A percentile compares a stretch with the other conserved stretches of the same genome.
Evolutionary conservation across 305 asterid species (phyloP).

Genomic region (Fraxinus paxiana): DNA sequence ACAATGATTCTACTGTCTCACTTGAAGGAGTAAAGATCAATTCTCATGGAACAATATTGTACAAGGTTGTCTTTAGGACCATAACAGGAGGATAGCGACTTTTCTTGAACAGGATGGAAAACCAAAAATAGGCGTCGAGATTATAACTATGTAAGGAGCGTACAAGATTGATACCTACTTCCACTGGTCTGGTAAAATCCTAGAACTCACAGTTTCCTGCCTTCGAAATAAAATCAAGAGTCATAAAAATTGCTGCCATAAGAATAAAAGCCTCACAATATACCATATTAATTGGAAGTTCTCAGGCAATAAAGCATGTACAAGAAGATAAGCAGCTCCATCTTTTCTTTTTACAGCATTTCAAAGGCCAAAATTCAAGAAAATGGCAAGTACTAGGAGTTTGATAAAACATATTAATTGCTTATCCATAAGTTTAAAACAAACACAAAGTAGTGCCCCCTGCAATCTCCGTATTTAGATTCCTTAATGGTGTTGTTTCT

Average conservation of each 20-base stretch:
- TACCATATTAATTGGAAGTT: not conserved
- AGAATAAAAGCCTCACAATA: not conserved
- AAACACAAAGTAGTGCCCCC: conserved; percentile 8
- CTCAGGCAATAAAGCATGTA: conserved; percentile 18
- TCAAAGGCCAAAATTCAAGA: conserved; percentile 9
- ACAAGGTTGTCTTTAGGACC: not conserved
- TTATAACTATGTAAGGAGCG: not conserved
- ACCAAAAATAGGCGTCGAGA: not conserved
- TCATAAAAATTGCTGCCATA: not conserved
- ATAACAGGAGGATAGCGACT: not conserved
- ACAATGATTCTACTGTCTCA: not conserved
- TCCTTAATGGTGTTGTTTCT: not conserved
- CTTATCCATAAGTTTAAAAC: not conserved
- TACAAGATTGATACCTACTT: not conserved
- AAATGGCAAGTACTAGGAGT: conserved; percentile 10
- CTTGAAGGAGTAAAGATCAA: not conserved
- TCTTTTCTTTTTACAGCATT: conserved; percentile 23
- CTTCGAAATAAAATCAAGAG: not conserved
- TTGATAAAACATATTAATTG: not conserved
- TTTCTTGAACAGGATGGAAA: not conserved
- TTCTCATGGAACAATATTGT: not conserved
- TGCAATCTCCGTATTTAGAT: not conserved
- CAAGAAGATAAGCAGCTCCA: conserved; percentile 27
- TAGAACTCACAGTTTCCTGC: not conserved
- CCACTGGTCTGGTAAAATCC: not conserved